phyloP scores from a whole-genome alignment of 768 basidiomycete species.

The Mycena indigotica region DNA sequence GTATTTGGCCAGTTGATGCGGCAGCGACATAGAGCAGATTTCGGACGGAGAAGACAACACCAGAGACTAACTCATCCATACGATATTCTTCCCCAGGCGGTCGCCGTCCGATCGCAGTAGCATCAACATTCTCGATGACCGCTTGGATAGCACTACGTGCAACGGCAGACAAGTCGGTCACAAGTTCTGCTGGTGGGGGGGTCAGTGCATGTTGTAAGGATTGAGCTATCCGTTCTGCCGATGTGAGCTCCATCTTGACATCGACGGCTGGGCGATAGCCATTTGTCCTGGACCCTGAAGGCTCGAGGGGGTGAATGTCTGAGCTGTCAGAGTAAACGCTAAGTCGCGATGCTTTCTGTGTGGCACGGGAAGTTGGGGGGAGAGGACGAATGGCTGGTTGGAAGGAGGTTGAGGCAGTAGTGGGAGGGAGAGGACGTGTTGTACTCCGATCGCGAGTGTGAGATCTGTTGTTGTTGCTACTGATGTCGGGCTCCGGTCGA shows the following conservation, averaged over 20 bases:
- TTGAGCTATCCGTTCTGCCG: constrained; percentile 68
- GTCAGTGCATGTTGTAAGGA: constrained; percentile 61
- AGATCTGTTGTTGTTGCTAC: constrained; percentile 21
- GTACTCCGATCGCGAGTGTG: constrained; percentile 14
- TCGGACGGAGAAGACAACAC: constrained; percentile 71
- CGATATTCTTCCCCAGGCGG: constrained; percentile 52
- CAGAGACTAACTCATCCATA: constrained; percentile 64
- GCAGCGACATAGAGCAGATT: constrained; percentile 74
- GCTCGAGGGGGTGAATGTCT: constrained; percentile 59
- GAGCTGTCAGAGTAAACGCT: constrained; percentile 84
- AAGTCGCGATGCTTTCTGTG: constrained; percentile 43
- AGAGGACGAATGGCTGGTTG: constrained; percentile 21
- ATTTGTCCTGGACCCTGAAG: constrained; percentile 25
- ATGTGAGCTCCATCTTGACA: constrained; percentile 52
- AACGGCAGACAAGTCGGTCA: constrained; percentile 62
- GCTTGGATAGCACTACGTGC: constrained; percentile 62
- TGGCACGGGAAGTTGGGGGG: constrained; percentile 17
- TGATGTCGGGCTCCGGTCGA: constrained; percentile 47
- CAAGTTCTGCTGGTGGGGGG: constrained; percentile 57
- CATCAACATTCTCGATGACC: constrained; percentile 62
- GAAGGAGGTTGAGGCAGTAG: constrained; percentile 14
- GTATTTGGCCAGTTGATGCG: constrained; percentile 61
- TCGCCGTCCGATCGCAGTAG: constrained; percentile 44
- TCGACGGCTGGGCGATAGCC: constrained; percentile 16
- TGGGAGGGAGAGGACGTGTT: constrained; percentile 20